Base-by-base conservation (phyloP, 495 filamentous ascomycete genomes). In the Penicillium flavigenum region DNA sequence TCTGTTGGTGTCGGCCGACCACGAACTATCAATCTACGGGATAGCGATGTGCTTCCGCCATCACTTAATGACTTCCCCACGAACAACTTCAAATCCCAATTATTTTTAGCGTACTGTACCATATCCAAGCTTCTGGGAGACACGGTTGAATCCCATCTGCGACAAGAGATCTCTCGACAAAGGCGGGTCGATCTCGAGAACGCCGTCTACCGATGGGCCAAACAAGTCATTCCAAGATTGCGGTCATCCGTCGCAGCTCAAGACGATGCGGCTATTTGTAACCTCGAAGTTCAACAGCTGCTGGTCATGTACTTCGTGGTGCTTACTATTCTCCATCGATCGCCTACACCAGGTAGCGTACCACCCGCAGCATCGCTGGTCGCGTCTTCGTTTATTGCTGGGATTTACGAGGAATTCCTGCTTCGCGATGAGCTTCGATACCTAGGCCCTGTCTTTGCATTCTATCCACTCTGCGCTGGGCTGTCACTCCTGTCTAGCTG, bases 321-420 rank as follows among this genome's bases (percentile, higher is more conserved):
- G 4, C 42, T 69, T 22, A 69, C 64, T 7, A 69, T 65, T 6
- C 45, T 69, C 4, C 66, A 69, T 42, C 59, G 64, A 5, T 69
- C 66, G 4, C 62, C 66, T 7, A 65, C 64, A 3, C 66, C 66
- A 17, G 60, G 58, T 22, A 64, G 64, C 36, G 59, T 62, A 4
- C 66, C 66, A 11, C 66, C 64, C 2, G 59, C 66, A 16, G 64
- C 58, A 14, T 65, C 66, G 11, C 45, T 69, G 1, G 52, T 69
- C 10, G 66, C 66, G 27, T 69, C 66, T 8, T 69, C 66, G 14
- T 69, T 67, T 32, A 67, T 69, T 19, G 66, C 66, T 3, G 66
- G 66, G 4, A 69, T 69, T 9, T 69, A 67, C n/a, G 66, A 69
- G n/a, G 64, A 63, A 34, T 67, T 69, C 32, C 54, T 69, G n/a